phyloP scores from a whole-genome alignment of 2,329 filamentous ascomycete species.

The Sporothrix sp. region DNA sequence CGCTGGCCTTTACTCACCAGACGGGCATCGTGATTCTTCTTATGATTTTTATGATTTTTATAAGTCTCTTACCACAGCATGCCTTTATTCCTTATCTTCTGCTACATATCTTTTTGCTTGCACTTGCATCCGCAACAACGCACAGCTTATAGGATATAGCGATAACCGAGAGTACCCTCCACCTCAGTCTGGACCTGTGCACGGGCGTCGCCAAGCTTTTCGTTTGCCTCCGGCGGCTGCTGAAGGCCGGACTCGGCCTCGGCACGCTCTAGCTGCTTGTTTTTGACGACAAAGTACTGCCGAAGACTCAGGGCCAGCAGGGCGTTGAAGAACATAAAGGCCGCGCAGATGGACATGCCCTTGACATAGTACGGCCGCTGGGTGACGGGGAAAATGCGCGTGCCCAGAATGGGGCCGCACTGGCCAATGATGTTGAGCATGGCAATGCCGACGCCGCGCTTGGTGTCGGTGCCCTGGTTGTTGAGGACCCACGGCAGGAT shows the following conservation, averaged over 20 bases:
- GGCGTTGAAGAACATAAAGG: slow-evolving; percentile 34
- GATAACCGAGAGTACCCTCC: slow-evolving; percentile 16
- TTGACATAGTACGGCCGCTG: slow-evolving; percentile 30
- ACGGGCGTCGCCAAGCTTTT: neutral
- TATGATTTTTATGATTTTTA: neutral
- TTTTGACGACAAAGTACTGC: slow-evolving; percentile 26
- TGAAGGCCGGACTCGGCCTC: slow-evolving; percentile 19
- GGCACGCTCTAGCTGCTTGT: slow-evolving; percentile 24
- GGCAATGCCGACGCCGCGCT: slow-evolving; percentile 53
- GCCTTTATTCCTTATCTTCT: too few relatives aligned
- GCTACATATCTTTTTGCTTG: too few relatives aligned
- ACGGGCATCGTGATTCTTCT: neutral
- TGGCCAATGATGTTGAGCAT: slow-evolving; percentile 54
- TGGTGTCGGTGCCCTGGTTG: slow-evolving; percentile 59
- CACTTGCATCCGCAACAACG: too few relatives aligned
- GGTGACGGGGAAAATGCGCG: slow-evolving; percentile 47
- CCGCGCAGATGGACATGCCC: slow-evolving; percentile 32
- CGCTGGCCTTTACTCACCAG: neutral
- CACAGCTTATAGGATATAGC: slow-evolving; percentile 15
- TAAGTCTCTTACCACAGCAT: too few relatives aligned
- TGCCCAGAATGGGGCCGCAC: slow-evolving; percentile 53
- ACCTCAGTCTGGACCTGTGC: slow-evolving; percentile 15
- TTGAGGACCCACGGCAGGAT: slow-evolving; percentile 62
- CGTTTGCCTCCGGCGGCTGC: neutral
- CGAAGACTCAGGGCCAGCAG: slow-evolving; percentile 26